phyloP scores from a whole-genome alignment of 768 basidiomycete species.

The Dioszegia crocea region DNA sequence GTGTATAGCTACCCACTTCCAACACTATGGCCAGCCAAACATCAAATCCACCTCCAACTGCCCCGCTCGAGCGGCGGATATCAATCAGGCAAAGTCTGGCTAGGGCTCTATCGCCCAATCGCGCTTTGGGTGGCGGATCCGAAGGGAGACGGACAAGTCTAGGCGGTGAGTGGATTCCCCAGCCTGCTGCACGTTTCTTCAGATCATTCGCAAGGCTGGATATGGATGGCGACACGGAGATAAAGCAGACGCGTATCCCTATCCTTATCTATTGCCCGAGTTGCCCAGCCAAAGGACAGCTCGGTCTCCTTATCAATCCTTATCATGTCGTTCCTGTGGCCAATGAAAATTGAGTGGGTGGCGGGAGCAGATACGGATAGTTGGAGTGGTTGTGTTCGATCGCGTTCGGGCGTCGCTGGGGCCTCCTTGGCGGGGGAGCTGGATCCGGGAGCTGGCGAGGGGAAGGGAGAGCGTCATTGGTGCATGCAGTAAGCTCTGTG shows the following conservation, averaged over 20 bases:
- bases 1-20: background rate
- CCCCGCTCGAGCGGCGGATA: background rate
- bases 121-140: background rate
- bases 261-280: background rate
- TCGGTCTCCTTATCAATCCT: background rate
- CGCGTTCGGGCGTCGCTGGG: background rate
- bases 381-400: background rate
- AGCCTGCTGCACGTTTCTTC: background rate
- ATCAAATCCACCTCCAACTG: background rate
- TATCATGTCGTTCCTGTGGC: background rate
- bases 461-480: background rate
- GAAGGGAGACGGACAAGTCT: background rate
- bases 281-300: background rate
- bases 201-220: too few relatives aligned
- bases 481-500: background rate
- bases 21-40: background rate
- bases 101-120: conserved; percentile 9
- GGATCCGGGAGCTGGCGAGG: background rate
- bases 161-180: conserved; percentile 2
- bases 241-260: background rate
- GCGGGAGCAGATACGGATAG: background rate
- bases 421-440: background rate
- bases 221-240: background rate
- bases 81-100: background rate
- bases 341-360: conserved; percentile 1